Evolutionary conservation across 2,329 filamentous ascomycete genomes (phyloP), one percentile per base, ranked within the genome.

Genomic region (Coniella lustricola): DNA sequence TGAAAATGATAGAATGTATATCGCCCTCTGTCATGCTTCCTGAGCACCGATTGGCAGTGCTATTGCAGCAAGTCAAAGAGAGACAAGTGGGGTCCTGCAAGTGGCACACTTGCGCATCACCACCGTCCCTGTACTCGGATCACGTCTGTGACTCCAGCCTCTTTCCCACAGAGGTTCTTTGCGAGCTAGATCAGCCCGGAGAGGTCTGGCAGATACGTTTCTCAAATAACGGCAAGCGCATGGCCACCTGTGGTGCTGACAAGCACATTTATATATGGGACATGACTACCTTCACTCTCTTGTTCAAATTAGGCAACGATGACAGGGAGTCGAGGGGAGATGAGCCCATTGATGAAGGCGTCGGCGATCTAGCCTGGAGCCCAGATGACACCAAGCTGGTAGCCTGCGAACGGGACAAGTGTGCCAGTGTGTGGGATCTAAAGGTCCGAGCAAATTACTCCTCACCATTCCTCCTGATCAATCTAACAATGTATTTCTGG

Each of bases 21-120:
- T 95, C 93, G 1, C 91, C 93, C 0, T 93, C 90, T 3, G 87
- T 95, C 38, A 97, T 98, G 90, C 85, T 98, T 47, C 93, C 93
- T 1, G 88, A 95, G 61, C 87, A 93, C 64, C 84, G 93, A 7
- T 73, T 98, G 38, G 88, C 89, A 2, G 77, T 82, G 31, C 72
- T 98, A 14, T 71, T 98, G 45, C 77, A 90, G 49, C 83, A 94
- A 56, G 82, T 95, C 33, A 95, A 96, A 63, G 77, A 84, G 53
- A 81, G 76, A 54, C 91, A 96, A 68, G 87, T 96, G 50, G 79
- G 83, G 44, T 80, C 79, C 25, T 98, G 93, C 63, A 69, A 90
- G 34, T 97, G 90, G 65, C 93, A 98, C 68, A 96, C 94, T 46
- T 89, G 83, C 3, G 75, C 82, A 2, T 68, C 74, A 3, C 79